phyloP scores from a whole-genome alignment of 192 early-diverging fungal genomes.

The Phlyctochytrium arcticum region DNA sequence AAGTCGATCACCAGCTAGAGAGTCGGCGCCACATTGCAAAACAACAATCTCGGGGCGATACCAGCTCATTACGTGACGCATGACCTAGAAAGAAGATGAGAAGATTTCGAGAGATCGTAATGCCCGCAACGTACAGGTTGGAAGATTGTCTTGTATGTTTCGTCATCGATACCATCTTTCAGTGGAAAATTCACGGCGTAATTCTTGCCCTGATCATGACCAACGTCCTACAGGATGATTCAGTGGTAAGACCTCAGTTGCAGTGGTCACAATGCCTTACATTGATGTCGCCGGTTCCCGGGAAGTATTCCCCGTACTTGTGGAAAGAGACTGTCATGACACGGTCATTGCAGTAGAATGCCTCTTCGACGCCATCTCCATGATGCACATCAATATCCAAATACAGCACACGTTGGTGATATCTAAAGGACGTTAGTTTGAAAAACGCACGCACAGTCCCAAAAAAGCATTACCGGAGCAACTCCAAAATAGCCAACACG shows the following conservation, averaged over 20 bases:
- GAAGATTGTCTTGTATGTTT: conserved; percentile 65
- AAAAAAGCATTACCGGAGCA: conserved; percentile 59
- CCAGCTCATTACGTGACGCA: conserved; percentile 90
- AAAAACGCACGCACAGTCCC: not conserved
- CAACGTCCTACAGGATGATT: conserved; percentile 70
- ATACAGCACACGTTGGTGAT: conserved; percentile 84
- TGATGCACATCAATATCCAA: conserved; percentile 98
- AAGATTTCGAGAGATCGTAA: not conserved
- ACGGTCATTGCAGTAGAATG: conserved; percentile 84
- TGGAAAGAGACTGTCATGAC: conserved; percentile 98
- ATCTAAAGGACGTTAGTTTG: conserved; percentile 27
- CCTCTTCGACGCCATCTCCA: conserved; percentile 96
- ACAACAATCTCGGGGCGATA: conserved; percentile 90
- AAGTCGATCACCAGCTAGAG: conserved; percentile 87
- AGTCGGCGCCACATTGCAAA: conserved; percentile 96
- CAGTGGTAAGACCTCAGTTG: not conserved
- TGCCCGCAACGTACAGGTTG: conserved; percentile 29
- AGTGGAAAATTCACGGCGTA: conserved; percentile 97
- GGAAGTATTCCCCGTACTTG: conserved; percentile 94
- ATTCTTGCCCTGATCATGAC: conserved; percentile 80
- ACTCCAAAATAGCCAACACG: conserved; percentile 84
- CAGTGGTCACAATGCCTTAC: conserved; percentile 36
- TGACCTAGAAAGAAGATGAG: conserved; percentile 51
- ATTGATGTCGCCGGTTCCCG: conserved; percentile 92
- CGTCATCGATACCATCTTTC: conserved; percentile 92